Evolutionary conservation across 306 rosid species (phyloP).

Genomic region (Dryas octopetala): DNA sequence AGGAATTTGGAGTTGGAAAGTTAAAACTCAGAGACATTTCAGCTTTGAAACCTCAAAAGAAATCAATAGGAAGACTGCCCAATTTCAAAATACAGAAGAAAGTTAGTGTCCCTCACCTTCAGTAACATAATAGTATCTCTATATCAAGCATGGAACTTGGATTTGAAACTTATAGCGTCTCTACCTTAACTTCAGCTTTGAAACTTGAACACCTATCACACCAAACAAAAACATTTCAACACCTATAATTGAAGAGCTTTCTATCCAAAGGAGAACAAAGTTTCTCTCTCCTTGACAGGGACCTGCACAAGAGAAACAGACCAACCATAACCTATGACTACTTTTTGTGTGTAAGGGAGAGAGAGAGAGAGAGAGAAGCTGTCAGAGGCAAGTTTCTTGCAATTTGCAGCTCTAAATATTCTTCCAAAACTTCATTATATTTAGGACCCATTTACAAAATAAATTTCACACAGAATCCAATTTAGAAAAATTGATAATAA

Average conservation of each 20-base stretch:
- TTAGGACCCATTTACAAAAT: too few relatives aligned
- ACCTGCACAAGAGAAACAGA: neutral
- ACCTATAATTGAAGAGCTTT: neutral
- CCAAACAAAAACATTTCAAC: neutral
- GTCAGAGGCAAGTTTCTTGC: neutral
- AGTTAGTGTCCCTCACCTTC: neutral
- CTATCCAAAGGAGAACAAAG: neutral
- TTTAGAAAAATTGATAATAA: too few relatives aligned
- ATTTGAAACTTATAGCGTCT: neutral
- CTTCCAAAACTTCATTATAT: neutral
- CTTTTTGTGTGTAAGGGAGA: neutral
- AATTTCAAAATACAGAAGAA: neutral
- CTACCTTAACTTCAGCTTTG: neutral
- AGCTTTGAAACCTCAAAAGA: constrained; percentile 1
- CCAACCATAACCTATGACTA: neutral
- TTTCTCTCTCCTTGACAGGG: neutral
- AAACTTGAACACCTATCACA: neutral
- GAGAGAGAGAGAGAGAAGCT: neutral
- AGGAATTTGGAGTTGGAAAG: neutral
- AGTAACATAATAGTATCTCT: neutral
- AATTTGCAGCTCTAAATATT: neutral
- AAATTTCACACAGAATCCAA: too few relatives aligned
- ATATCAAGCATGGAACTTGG: neutral
- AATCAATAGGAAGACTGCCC: neutral
- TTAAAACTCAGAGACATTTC: constrained; percentile 10